phyloP scores from a whole-genome alignment of 1,284 basidiomycete genomes.

The Irpex sp. region DNA sequence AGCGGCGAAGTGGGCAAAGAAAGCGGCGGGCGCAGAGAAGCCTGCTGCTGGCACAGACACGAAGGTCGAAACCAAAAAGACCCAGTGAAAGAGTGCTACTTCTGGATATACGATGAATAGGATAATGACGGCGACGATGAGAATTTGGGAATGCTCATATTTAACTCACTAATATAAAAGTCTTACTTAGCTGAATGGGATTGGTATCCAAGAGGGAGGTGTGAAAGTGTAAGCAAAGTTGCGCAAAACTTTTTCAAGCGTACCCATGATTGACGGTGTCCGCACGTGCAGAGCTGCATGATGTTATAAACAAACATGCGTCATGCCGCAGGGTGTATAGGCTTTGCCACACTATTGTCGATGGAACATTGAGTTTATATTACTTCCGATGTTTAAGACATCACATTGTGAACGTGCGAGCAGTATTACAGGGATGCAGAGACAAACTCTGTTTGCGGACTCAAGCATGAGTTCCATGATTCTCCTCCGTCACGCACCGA shows the following conservation, averaged over 20 bases:
- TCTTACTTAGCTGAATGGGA: background rate
- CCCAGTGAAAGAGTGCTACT: constrained; percentile 22
- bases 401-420: background rate
- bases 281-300: background rate
- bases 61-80: constrained; percentile 30
- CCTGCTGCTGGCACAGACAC: background rate
- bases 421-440: background rate
- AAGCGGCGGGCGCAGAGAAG: too few relatives aligned
- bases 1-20: constrained; percentile 1
- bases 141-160: background rate
- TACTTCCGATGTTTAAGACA: background rate
- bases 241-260: background rate
- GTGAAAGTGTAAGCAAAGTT: background rate
- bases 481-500: constrained; percentile 22
- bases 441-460: background rate
- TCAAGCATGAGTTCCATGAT: background rate
- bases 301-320: background rate
- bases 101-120: background rate
- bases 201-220: background rate
- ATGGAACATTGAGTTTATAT: background rate
- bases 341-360: background rate
- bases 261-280: background rate
- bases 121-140: background rate
- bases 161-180: background rate
- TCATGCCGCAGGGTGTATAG: background rate